Conservation (phyloP, 371 early-diverging fungal species). For the Lichtheimia hyalospora region DNA sequence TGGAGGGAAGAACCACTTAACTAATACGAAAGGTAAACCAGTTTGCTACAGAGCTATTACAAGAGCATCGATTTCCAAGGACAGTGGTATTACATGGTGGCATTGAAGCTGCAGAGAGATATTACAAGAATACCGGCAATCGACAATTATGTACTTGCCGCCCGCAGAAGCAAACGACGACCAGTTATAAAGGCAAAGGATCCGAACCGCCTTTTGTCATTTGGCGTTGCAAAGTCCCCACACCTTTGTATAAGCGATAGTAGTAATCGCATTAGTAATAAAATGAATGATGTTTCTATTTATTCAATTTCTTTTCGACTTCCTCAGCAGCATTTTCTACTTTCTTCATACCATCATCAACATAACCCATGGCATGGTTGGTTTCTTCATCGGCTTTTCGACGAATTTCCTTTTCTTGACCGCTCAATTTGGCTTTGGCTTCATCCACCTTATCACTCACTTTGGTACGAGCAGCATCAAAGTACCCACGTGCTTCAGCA, state of each 20-base stretch:
- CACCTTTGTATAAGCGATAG: conserved; percentile 24
- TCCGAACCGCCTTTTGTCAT: conserved; percentile 54
- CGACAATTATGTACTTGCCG: conserved; percentile 35
- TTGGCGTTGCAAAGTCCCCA: conserved; percentile 45
- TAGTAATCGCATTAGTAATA: neutral
- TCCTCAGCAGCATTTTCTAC: neutral
- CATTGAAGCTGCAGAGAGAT: conserved; percentile 46
- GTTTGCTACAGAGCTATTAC: conserved; percentile 58
- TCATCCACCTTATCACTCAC: neutral
- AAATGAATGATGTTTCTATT: neutral
- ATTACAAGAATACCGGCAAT: conserved; percentile 2
- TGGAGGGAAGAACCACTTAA: neutral
- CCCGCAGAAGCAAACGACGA: conserved; percentile 50
- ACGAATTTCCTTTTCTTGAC: conserved; percentile 1
- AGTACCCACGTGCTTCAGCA: conserved; percentile 1
- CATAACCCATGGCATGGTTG: conserved; percentile 2
- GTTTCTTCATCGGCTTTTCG: neutral
- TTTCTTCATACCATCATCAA: conserved; percentile 11
- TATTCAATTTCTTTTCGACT: conserved; percentile 7
- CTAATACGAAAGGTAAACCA: conserved; percentile 3
- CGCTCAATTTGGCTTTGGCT: neutral
- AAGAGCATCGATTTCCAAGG: conserved; percentile 38
- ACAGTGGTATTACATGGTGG: conserved; percentile 62
- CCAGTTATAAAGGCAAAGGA: conserved; percentile 45
- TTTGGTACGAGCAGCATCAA: conserved; percentile 10